Base-by-base conservation (phyloP, 305 asterid species). In the Euphrasia arctica region DNA sequence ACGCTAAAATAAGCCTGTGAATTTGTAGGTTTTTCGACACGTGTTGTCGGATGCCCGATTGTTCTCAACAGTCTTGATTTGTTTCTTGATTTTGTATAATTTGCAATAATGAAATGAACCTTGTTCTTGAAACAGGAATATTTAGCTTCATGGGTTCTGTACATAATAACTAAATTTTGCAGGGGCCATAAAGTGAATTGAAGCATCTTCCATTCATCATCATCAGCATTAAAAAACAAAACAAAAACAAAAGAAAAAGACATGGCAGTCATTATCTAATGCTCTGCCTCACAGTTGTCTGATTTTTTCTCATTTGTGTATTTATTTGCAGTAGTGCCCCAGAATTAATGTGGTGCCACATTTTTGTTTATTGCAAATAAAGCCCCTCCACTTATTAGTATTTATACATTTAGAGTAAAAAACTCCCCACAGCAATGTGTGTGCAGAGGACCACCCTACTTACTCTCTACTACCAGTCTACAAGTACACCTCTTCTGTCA, bases 381-480 rank as follows among this genome's bases (percentile, higher is more conserved):
- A 13, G 56, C 27, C 56, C 28, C 3, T 51, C 9, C 8, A 4
- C 28, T 6, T 9, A 51, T 9, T 22, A 18, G 15, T 34, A 49
- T 32, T 52, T 64, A 31, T 51, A 10, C 50, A 34, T 52, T 32
- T 11, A 49, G 32, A 63, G 63, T 49, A 11, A 13, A 4, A 48
- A 8, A 32, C 29, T 4, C 2, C 9, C 36, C 1, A 18, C 25
- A 9, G 25, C 34, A 62, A 32, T 56, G 34, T 60, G 42, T 62
- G 63, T 9, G 32, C 41, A 60, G 36, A 70, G 77, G 72, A 72
- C 77, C 77, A 72, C 77, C 22, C 73, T 67, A 64, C 27, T 14
- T 47, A 18, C 22, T 18, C 49, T n/a, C 58, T 31, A 14, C 47
- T 29, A 50, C 14, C 60, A 50, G 15, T 18, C 22, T 18, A 18